These are phyloP conservation scores for Lepidium didymum DNA, from an alignment of 345 rosid species.

Conservation along the genomic window DNA sequence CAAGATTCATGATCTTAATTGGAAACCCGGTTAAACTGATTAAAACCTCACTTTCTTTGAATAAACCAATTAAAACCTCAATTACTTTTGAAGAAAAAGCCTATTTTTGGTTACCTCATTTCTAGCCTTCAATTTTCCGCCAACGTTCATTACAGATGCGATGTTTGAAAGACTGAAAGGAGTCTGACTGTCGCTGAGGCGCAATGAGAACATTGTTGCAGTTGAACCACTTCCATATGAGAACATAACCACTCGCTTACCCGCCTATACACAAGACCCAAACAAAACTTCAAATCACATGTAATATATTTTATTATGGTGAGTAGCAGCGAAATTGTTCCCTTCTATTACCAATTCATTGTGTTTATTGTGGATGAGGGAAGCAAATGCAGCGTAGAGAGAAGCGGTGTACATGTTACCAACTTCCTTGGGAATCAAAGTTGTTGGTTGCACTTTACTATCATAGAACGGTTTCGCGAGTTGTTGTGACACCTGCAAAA, in stretches of 20 bases:
- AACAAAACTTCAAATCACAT: background rate
- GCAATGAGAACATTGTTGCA: constrained; percentile 89
- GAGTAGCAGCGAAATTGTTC: background rate
- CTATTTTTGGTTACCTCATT: constrained; percentile 54
- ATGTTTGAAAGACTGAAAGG: constrained; percentile 85
- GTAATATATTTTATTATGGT: background rate
- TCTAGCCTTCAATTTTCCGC: constrained; percentile 70
- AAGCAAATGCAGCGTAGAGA: constrained; percentile 87
- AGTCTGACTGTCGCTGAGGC: constrained; percentile 48
- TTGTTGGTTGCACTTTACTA: constrained; percentile 77
- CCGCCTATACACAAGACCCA: constrained; percentile 41
- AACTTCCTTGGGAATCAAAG: constrained; percentile 92
- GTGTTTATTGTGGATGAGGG: constrained; percentile 78
- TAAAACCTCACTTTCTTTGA: background rate
- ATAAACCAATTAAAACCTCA: too few species aligned
- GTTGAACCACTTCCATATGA: constrained; percentile 95
- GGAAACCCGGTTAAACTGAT: background rate
- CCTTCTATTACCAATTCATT: constrained; percentile 52
- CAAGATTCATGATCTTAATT: background rate
- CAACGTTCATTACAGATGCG: constrained; percentile 64
- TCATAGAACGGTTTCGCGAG: constrained; percentile 85
- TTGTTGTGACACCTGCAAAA: constrained; percentile 76
- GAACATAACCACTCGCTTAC: constrained; percentile 75
- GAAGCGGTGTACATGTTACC: constrained; percentile 99
- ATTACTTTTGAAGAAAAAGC: too few species aligned